Evolutionary conservation across 2,329 filamentous ascomycete species (phyloP).

Genomic region (Daldinia sp.): DNA sequence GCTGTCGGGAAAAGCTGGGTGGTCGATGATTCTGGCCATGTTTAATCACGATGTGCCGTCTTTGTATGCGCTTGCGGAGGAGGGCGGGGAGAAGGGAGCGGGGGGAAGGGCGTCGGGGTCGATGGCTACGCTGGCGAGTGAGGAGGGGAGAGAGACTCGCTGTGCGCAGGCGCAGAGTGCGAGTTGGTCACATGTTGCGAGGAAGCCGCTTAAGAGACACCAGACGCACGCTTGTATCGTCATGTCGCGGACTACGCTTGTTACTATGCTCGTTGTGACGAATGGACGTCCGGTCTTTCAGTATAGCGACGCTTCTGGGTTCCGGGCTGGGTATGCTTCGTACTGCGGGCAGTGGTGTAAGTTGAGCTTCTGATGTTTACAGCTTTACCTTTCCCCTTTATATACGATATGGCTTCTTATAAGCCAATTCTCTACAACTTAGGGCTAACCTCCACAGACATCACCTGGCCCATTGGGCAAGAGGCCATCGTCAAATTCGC

Average conservation of each 20-base stretch:
- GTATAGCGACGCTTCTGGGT: constrained; percentile 45
- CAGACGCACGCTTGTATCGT: constrained; percentile 38
- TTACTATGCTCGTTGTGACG: constrained; percentile 40
- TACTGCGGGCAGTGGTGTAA: constrained; percentile 47
- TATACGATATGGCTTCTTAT: no score
- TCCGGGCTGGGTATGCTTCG: constrained; percentile 46
- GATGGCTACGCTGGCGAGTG: background rate
- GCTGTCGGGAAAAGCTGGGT: constrained; percentile 39
- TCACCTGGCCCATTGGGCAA: constrained; percentile 47
- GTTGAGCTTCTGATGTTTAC: constrained; percentile 2
- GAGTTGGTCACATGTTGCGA: constrained; percentile 20
- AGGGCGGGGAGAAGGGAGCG: background rate
- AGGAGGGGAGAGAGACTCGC: background rate
- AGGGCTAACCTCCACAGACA: constrained; percentile 22
- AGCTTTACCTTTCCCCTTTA: background rate
- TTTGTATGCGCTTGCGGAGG: background rate
- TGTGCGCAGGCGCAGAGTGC: constrained; percentile 7
- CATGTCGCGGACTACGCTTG: constrained; percentile 40
- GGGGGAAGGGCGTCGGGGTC: constrained; percentile 27
- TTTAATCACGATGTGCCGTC: constrained; percentile 36
- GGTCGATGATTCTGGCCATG: constrained; percentile 41
- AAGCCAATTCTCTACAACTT: background rate
- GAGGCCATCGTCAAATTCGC: constrained; percentile 43
- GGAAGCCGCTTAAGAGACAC: constrained; percentile 32
- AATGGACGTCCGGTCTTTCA: constrained; percentile 45